Evolutionary conservation across 306 rosid genomes (phyloP), one percentile per base, ranked within the genome.

Genomic region (Lathyrus oleraceus): DNA sequence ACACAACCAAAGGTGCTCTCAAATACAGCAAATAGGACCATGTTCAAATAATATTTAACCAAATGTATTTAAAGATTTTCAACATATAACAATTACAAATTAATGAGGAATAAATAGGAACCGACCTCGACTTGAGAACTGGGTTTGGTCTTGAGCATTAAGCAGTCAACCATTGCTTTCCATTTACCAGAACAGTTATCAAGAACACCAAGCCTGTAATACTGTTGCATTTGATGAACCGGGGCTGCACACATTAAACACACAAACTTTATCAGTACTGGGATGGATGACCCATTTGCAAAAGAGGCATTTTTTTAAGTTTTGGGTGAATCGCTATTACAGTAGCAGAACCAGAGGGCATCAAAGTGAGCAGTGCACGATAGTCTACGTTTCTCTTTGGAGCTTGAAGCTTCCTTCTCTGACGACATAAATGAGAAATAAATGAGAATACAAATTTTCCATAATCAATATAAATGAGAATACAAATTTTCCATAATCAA

Each of bases 151-250:
- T 93, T 93, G 47, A 93, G 89, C 66, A 2, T 68, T 49, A 93
- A 81, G 78, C 97, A 90, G 43, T 90, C 94, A 20, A 76, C 12
- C 72, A 88, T 71, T 36, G 87, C 77, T 49, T 16, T 84, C 91
- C 96, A 93, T 78, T 93, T 85, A 19, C 59, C 64, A 6, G 72
- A 48, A 76, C 98, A 93, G 80, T 84, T 87, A 72, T 93, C 97
- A 57, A 93, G 84, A 62, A 43, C 28, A 19, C 98, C 97, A 58
- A 88, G 58, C 82, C 98, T 84, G 67, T 90, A 93, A 79, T 90
- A 90, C 66, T 90, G 97, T 83, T 90, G 87, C 96, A 93, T 69
- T 81, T 93, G 97, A 85, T 93, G 87, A 69, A 93, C 94, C 4
- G 97, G 97, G 51, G 96, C 98, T 89, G 89, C 75, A 80, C 15